Evolutionary conservation across 441 rosid species (phyloP), one percentile per base, ranked within the genome.

Genomic region (Hura crepitans): DNA sequence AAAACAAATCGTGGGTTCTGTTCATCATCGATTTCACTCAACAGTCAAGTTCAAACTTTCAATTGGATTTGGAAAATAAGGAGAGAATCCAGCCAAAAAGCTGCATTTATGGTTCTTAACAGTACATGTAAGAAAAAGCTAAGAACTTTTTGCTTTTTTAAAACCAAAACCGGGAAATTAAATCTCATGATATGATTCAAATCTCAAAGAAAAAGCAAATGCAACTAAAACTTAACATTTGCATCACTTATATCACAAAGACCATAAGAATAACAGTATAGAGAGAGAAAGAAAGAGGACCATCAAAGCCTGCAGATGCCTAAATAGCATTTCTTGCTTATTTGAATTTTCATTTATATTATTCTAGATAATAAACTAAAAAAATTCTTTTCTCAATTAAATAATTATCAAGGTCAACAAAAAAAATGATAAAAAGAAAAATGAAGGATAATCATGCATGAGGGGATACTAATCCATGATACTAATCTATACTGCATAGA

Each of bases 271-370:
- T 7, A 14, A 64, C 11, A 62, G 8, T 12, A 27, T 5, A 65
- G 62, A 47, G 30, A 70, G 65, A 62, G 67, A 53, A 6, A 62
- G 74, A 27, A 33, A 47, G 67, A 35, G 63, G 72, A 74, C 78
- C 79, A 72, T 58, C 42, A 78, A 73, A 68, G 80, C 74, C n/a
- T 46, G 76, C 12, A 57, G 22, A 56, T 45, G 56, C 28, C 69
- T 55, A 30, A n/a, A n/a, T n/a, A n/a, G n/a, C n/a, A n/a, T n/a
- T n/a, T n/a, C n/a, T n/a, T n/a, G n/a, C n/a, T n/a, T n/a, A n/a
- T n/a, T n/a, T n/a, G n/a, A n/a, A n/a, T n/a, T n/a, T n/a, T n/a
- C n/a, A n/a, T n/a, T n/a, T n/a, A n/a, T n/a, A n/a, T n/a, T n/a
- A n/a, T n/a, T n/a, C n/a, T n/a, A n/a, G n/a, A n/a, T n/a, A n/a